A percentile compares a stretch with the other conserved stretches of the same genome.
Evolutionary conservation across 495 filamentous ascomycete genomes (phyloP).

Genomic region (Aspergillus bertholletiae): DNA sequence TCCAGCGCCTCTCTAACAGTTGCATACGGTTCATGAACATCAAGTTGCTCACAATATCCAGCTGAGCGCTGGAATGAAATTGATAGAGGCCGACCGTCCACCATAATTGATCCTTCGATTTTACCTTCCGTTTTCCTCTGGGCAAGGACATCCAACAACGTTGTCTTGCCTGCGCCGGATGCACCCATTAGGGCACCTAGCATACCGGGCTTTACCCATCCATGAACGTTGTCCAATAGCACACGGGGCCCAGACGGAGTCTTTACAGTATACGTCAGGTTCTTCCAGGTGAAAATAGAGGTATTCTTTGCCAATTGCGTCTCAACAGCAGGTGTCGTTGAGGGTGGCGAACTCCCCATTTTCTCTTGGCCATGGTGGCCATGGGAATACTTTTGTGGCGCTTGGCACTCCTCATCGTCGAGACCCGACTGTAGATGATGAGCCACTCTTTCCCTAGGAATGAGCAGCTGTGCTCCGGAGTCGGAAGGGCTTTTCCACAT

Average conservation of each 20-base stretch:
- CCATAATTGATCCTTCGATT: conserved; percentile 79
- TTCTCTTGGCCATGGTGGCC: conserved; percentile 27
- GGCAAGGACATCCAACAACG: conserved; percentile 49
- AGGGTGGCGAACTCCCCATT: conserved; percentile 10
- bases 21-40: conserved; percentile 54
- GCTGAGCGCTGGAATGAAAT: conserved; percentile 73
- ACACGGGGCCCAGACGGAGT: conserved; percentile 36
- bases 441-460: conserved; percentile 14
- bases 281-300: conserved; percentile 59
- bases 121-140: conserved; percentile 84
- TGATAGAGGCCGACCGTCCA: conserved; percentile 74
- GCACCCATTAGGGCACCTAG: conserved; percentile 71
- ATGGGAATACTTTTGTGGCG: too few relatives aligned
- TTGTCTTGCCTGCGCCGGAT: conserved; percentile 63
- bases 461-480: conserved; percentile 28
- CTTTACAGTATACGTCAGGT: conserved; percentile 53
- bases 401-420: too few relatives aligned
- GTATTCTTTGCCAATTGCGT: conserved; percentile 45
- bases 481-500: conserved; percentile 29
- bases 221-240: conserved; percentile 74
- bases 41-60: conserved; percentile 60
- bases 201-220: conserved; percentile 86
- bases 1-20: conserved; percentile 60
- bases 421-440: too few relatives aligned
- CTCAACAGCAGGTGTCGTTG: conserved; percentile 11